Base-by-base conservation (phyloP, 129 eudicot species). In the Artemisia argyi region DNA sequence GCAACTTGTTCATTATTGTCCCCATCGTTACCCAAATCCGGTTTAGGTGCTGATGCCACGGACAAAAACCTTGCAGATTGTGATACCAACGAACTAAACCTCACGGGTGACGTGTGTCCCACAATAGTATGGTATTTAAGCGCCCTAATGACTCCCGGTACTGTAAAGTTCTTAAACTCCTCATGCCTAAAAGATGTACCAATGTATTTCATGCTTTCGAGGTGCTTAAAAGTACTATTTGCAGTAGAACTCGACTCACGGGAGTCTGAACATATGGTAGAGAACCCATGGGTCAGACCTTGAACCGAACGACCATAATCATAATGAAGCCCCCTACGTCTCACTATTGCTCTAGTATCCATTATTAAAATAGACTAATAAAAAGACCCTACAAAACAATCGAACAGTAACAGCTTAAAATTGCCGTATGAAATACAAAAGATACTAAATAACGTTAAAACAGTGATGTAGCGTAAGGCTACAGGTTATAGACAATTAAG, bases 281-380 rank as follows among this genome's bases (percentile, higher is more conserved):
- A 75, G 11, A 63, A 39, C 24, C 86, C 85, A 20, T 80, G 86
- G 64, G 86, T 83, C 71, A 81, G 84, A 71, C 83, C 82, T 66
- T 78, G 85, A 83, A 78, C 61, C 24, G 78, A 82, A 50, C 76
- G 80, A 49, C 73, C 51, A 46, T 85, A 71, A 26, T 19, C 88
- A 2, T 84, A 61, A 14, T 88, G 73, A 79, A 69, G 30, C 77
- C 65, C 77, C 58, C 80, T 80, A 84, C 81, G 85, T 76, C 79
- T 81, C 73, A 91, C 69, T 78, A 88, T 83, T 61, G 96, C 92
- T 82, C 92, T 72, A 71, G 92, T 82, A 73, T 95, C 95, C 97
- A 91, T 91, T 71, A 75, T 54, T 12, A 55, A 67, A 46, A 57
- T 14, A 24, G 58, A 74, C 64, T 62, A 49, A 5, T 24, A n/a